Conservation (phyloP, 257 asterid species). For the Fraxinus cuspidata region DNA sequence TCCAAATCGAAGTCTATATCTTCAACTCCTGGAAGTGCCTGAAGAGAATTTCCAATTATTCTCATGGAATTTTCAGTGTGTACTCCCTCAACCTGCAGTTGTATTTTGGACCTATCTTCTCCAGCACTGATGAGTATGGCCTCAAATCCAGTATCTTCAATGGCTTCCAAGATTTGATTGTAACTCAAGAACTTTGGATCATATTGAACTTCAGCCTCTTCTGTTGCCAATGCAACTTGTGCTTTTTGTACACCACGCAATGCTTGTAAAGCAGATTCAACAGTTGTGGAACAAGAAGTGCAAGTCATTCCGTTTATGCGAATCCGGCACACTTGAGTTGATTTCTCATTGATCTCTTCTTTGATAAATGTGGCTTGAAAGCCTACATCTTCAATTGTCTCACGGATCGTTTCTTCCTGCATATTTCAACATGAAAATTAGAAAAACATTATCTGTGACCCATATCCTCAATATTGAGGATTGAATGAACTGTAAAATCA, state of each 20-base stretch:
- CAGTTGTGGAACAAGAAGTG: constrained; percentile 56
- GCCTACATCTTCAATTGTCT: constrained; percentile 61
- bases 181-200: constrained; percentile 41
- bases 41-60: constrained; percentile 37
- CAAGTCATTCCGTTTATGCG: constrained; percentile 53
- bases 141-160: constrained; percentile 53
- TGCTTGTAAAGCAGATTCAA: constrained; percentile 48
- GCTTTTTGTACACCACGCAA: constrained; percentile 53
- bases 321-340: constrained; percentile 43
- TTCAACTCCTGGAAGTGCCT: constrained; percentile 48
- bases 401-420: constrained; percentile 56
- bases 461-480: background rate
- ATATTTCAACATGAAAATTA: background rate
- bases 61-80: constrained; percentile 33
- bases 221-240: constrained; percentile 42
- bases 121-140: constrained; percentile 46
- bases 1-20: constrained; percentile 32
- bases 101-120: constrained; percentile 33
- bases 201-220: constrained; percentile 47
- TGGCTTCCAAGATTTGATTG: constrained; percentile 36
- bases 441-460: background rate
- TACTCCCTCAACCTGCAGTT: constrained; percentile 46
- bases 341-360: constrained; percentile 35
- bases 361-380: constrained; percentile 44
- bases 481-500: background rate